A percentile compares a stretch with the other conserved stretches of the same genome.
Conservation (phyloP, 2,329 filamentous ascomycete genomes). For the Aaosphaeria pasadenensis region DNA sequence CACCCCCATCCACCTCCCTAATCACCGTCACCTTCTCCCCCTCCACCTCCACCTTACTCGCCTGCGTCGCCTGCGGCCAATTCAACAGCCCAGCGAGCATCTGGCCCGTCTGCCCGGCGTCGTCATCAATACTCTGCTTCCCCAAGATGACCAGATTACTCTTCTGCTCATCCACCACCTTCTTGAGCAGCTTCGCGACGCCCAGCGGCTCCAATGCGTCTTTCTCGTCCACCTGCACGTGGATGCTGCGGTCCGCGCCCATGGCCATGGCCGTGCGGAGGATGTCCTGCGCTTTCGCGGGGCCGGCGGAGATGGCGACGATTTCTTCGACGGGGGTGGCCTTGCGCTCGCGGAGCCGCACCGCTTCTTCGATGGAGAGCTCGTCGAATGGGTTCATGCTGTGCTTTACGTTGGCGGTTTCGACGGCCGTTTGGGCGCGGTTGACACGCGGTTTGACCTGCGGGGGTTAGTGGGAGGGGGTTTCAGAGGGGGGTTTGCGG, state of each 20-base stretch:
- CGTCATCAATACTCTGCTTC: slow-evolving; percentile 98
- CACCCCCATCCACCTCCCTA: slow-evolving; percentile 91
- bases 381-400: slow-evolving; percentile 99
- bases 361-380: slow-evolving; percentile 93
- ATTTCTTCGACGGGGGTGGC: slow-evolving; percentile 77
- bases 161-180: slow-evolving; percentile 77
- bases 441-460: slow-evolving; percentile 70
- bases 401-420: slow-evolving; percentile 92
- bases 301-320: slow-evolving; percentile 82
- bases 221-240: slow-evolving; percentile 58
- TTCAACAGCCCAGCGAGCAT: slow-evolving; percentile 92
- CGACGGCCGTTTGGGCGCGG: slow-evolving; percentile 77
- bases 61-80: slow-evolving; percentile 95
- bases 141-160: slow-evolving; percentile 90
- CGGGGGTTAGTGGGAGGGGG: background rate
- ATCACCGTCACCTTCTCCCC: slow-evolving; percentile 72
- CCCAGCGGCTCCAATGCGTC: slow-evolving; percentile 84
- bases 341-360: slow-evolving; percentile 83
- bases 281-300: slow-evolving; percentile 81
- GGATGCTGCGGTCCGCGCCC: slow-evolving; percentile 89
- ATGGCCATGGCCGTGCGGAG: slow-evolving; percentile 98
- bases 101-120: slow-evolving; percentile 92
- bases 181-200: slow-evolving; percentile 85
- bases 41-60: slow-evolving; percentile 76
- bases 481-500: too few relatives aligned